Base-by-base conservation (phyloP, 176 grass and related monocot genomes). In the Oropetium thomaeum region DNA sequence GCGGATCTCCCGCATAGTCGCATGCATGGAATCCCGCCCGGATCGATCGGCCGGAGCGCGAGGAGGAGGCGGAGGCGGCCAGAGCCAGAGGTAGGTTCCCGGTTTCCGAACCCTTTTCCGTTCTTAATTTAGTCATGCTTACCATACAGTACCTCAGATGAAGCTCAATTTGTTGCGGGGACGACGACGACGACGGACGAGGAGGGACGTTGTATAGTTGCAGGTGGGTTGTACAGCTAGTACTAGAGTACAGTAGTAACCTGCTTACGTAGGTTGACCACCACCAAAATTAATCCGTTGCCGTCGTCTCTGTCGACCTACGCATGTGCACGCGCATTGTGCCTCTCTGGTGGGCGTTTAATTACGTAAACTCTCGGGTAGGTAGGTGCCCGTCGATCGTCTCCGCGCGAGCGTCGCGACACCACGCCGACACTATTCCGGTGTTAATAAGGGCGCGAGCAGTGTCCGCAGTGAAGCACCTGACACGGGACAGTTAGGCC, bases 401-500 rank as follows among this genome's bases (percentile, higher is more conserved):
- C n/a, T n/a, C n/a, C n/a, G n/a, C n/a, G n/a, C n/a, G n/a, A 15
- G 73, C 20, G 43, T 77, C 43, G 70, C 66, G 30, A 52, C 71
- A 14, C 53, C 55, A 15, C 29, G 49, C 60, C 69, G 30, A 10
- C n/a, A 61, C 83, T 80, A 9, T 80, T 85, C 41, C 53, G 31
- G 51, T 62, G 76, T 80, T 61, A 79, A 58, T 61, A 79, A 58
- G 75, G 31, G 20, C 8, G 38, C 40, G 49, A 19, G 30, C 69
- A 53, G 74, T 19, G 74, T 6, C 43, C 27, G 40, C 74, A 64
- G 63, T 13, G 69, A 49, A 73, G 76, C 83, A 60, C 41, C 83
- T 86, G 76, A 73, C 77, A 62, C 52, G 52, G 23, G 80, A 82
- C 80, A 74, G 70, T 58, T 27, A 35, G 78, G 58, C 58, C 28